Base-by-base conservation (phyloP, 2,329 filamentous ascomycete genomes). In the Venturia carpophila region DNA sequence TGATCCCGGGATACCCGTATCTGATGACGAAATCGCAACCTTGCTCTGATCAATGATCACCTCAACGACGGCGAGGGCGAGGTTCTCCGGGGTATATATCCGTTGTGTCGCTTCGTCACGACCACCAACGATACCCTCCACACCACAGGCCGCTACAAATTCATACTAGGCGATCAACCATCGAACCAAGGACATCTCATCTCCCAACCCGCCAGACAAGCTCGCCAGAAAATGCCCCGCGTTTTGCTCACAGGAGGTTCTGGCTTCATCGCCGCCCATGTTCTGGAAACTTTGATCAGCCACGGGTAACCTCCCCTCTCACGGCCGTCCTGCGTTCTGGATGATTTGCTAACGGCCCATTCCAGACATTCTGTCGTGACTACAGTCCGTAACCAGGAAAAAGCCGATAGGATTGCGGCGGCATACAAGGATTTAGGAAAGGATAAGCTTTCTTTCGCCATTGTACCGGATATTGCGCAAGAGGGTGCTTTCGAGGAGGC, bases 401-500 rank as follows among this genome's bases (percentile, higher is more conserved):
- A 88, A 73, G 85, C 83, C 49, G 78, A 85, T 68, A 83, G 80
- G 71, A 87, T 87, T 71, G 79, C 83, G 66, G 76, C 79, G 24
- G 80, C 79, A 24, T 80, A 85, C 70, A 78, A 80, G 56, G 75
- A 72, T 37, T 75, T 77, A 9, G 77, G 81, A 1, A 81, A 83
- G 65, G 81, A 82, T 65, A 83, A 84, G 71, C 79, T 89, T 41
- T 82, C 82, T 66, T 89, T 87, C 71, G 81, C 75, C 43, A 83
- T 93, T 67, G 88, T 95, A 15, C 81, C 85, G 61, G 89, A 95
- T 69, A 87, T 95, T 68, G 87, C 87, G 0, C 72, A 85, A 67
- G 81, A 85, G 27, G 83, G 83, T 21, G 89, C 88, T 30, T 95
- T 94, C 68, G 79, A 82, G 67, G 71, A 80, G 73, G 84, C 83